Evolutionary conservation across 148 eudicot species (phyloP), one percentile per base, ranked within the genome.

Genomic region (Rhododendron vialii): DNA sequence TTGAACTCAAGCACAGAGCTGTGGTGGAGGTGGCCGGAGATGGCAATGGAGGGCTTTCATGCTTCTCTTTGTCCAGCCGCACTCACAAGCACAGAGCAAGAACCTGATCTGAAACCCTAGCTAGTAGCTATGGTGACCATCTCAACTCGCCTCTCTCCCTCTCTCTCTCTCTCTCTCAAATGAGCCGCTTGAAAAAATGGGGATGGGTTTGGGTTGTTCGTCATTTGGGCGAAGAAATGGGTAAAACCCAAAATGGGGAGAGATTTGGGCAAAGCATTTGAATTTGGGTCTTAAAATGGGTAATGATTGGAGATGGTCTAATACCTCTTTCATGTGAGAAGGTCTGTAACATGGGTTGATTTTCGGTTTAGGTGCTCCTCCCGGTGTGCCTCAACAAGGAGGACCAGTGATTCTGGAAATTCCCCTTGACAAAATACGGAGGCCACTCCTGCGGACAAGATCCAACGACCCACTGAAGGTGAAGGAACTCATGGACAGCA

Each of bases 371-470:
- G 98, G 98, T 73, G 89, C 95, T 76, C 87, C 94, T 85, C 90
- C 93, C 10, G 86, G 89, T 86, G 88, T 88, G 38, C 90, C 92
- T 51, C 94, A 94, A 82, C 76, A 89, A 61, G 94, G 88, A 13
- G 99, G 99, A 36, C 99, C 99, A 4, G 90, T 92, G 74, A 88
- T 97, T 84, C 30, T 94, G 82, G 98, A 97, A 84, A 91, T 97
- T 85, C 98, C 98, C n/a, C 87, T 95, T 13, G 94, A 92, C 85
- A 92, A 92, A 88, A 97, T 97, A 84, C 90, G 98, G 78, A 95
- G 99, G 87, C 99, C 99, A 7, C 91, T 97, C 65, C 90, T 97
- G 95, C 94, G 99, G 57, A 97, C 99, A 0, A 88, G 99, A 89
- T 81, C 94, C n/a, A 97, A 97, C 86, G 98, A 95, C 85, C 98